These are phyloP conservation scores for Penicillium pancosmium DNA, from an alignment of 495 filamentous ascomycete species.

Conservation along the genomic window DNA sequence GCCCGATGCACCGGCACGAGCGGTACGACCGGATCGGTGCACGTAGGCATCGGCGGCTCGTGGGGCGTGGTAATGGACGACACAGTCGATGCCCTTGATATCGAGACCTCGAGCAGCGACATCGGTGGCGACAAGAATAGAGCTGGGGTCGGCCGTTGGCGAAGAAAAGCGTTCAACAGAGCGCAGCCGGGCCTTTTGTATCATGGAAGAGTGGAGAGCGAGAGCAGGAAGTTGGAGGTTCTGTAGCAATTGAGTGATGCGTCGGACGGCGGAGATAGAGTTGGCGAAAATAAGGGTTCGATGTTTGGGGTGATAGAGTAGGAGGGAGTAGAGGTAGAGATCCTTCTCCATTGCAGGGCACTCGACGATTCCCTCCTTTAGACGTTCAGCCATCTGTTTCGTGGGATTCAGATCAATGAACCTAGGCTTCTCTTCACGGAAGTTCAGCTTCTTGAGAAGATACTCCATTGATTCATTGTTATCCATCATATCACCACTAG, in stretches of 20 bases:
- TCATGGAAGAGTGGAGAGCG: conserved; percentile 89
- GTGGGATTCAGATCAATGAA: conserved; percentile 90
- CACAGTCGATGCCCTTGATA: conserved; percentile 82
- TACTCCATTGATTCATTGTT: conserved; percentile 88
- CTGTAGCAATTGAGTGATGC: conserved; percentile 82
- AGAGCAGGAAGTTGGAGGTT: conserved; percentile 77
- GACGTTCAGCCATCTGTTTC: conserved; percentile 79
- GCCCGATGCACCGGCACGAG: conserved; percentile 75
- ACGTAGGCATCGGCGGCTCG: conserved; percentile 92
- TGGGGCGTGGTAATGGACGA: conserved; percentile 95
- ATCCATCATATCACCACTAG: conserved; percentile 60
- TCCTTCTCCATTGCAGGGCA: conserved; percentile 94
- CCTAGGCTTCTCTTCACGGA: conserved; percentile 77
- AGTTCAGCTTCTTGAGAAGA: conserved; percentile 86
- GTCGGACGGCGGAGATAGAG: conserved; percentile 89
- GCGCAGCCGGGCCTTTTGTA: conserved; percentile 92
- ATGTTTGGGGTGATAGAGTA: conserved; percentile 78
- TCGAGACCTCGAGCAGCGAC: conserved; percentile 96
- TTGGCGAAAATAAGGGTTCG: conserved; percentile 91
- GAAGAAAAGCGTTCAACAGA: conserved; percentile 89
- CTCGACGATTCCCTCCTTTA: conserved; percentile 90
- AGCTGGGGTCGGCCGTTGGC: conserved; percentile 53
- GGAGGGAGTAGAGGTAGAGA: conserved; percentile 86
- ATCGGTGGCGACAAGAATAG: conserved; percentile 90
- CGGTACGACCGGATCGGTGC: conserved; percentile 93